Conservation (phyloP, 2,329 filamentous ascomycete species). For the Pyrenophora seminiperda region DNA sequence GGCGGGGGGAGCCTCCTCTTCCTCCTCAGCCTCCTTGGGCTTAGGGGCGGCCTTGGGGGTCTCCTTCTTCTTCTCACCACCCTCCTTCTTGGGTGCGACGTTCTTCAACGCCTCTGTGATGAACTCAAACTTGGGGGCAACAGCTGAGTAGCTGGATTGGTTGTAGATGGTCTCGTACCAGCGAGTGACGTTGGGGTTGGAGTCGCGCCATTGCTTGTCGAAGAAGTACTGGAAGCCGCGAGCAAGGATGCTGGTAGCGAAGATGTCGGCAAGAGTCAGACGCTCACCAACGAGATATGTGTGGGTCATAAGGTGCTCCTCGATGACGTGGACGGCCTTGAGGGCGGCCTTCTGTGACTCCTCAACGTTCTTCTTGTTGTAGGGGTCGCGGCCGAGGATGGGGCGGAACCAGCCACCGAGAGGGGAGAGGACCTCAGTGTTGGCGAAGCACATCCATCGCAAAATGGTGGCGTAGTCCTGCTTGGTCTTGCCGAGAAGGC, state of each 20-base stretch:
- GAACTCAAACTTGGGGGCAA: slow-evolving; percentile 75
- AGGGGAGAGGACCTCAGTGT: slow-evolving; percentile 77
- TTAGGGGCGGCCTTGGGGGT: slow-evolving; percentile 62
- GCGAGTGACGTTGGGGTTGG: slow-evolving; percentile 84
- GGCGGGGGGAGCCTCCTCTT: slow-evolving; percentile 65
- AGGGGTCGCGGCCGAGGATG: slow-evolving; percentile 77
- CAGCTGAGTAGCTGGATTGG: slow-evolving; percentile 86
- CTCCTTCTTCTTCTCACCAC: slow-evolving; percentile 73
- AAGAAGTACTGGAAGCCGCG: slow-evolving; percentile 95
- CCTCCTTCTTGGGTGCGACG: slow-evolving; percentile 73
- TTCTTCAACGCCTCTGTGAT: slow-evolving; percentile 81
- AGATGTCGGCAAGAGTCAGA: slow-evolving; percentile 94
- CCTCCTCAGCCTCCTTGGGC: slow-evolving; percentile 62
- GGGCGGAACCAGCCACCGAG: slow-evolving; percentile 85
- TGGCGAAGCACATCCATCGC: slow-evolving; percentile 97
- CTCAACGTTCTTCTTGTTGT: slow-evolving; percentile 98
- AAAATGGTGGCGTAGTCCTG: slow-evolving; percentile 99
- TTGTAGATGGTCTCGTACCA: slow-evolving; percentile 96
- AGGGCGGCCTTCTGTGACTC: slow-evolving; percentile 72
- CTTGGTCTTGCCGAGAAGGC: slow-evolving; percentile 99
- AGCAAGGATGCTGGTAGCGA: slow-evolving; percentile 75
- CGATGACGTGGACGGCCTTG: slow-evolving; percentile 73
- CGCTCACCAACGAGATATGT: slow-evolving; percentile 98
- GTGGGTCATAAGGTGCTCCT: slow-evolving; percentile 87
- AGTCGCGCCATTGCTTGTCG: slow-evolving; percentile 82